A percentile compares a stretch with the other conserved stretches of the same genome.
These are phyloP conservation scores for Phytophthora melonis DNA, from an alignment of 352 stramenopile species.

Conservation along the genomic window DNA sequence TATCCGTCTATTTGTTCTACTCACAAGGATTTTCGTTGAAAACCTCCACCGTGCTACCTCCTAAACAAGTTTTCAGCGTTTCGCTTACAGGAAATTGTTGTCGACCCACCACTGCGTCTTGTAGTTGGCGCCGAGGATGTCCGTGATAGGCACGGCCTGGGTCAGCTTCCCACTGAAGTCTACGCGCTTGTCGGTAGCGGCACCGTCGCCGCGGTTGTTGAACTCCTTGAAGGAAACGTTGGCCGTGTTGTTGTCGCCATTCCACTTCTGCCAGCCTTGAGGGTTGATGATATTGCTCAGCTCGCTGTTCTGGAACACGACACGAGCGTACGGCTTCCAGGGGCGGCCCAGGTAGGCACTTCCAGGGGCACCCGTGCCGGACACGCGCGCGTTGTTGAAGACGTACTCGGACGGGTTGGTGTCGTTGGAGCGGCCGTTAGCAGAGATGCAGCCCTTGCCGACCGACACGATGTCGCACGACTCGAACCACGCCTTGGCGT, in stretches of 20 bases:
- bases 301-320: conserved; percentile 31
- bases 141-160: conserved; percentile 20
- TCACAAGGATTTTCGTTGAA: background rate
- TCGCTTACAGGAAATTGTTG: conserved; percentile 21
- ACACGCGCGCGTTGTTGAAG: conserved; percentile 29
- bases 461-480: too few relatives aligned
- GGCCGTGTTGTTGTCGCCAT: conserved; percentile 22
- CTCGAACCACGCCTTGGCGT: too few relatives aligned
- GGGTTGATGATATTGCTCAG: conserved; percentile 29
- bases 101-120: conserved; percentile 30
- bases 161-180: conserved; percentile 20
- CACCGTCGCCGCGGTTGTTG: conserved; percentile 21
- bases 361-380: conserved; percentile 9
- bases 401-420: conserved; percentile 31
- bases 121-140: conserved; percentile 28
- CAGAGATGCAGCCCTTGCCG: conserved; percentile 6
- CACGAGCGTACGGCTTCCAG: conserved; percentile 26
- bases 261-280: conserved; percentile 21
- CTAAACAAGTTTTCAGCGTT: too few relatives aligned
- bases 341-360: conserved; percentile 23
- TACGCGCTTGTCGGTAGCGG: conserved; percentile 26
- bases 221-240: conserved; percentile 34
- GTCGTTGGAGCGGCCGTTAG: conserved; percentile 22
- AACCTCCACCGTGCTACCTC: background rate
- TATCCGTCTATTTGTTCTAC: background rate